phyloP scores from a whole-genome alignment of 768 basidiomycete species.

The Phallus indusiatus region DNA sequence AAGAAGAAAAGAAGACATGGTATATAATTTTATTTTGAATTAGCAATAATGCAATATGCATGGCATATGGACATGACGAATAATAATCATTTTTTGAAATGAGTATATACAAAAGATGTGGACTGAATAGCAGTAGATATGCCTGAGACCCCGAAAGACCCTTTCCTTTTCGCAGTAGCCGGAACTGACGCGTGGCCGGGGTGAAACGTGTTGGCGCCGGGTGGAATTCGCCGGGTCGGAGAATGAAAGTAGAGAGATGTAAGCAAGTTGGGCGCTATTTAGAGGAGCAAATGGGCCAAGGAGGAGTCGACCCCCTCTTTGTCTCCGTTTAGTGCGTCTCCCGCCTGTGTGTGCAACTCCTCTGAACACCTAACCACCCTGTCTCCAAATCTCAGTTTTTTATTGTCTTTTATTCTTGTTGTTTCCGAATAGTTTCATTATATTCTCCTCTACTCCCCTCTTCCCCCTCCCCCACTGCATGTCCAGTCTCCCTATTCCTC shows the following conservation, averaged over 20 bases:
- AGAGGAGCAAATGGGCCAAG: slow-evolving; percentile 3
- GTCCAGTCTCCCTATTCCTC: slow-evolving; percentile 20
- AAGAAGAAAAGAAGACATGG: not conserved
- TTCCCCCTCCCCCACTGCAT: slow-evolving; percentile 12
- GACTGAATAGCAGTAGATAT: not conserved
- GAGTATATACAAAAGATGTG: not conserved
- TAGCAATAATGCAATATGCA: not conserved
- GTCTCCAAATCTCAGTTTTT: too few species aligned
- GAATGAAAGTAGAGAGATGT: not conserved
- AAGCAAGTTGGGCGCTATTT: slow-evolving; percentile 8
- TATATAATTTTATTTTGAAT: not conserved
- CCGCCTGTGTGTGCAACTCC: not conserved
- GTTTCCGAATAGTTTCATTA: slow-evolving; percentile 17
- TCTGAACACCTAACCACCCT: not conserved
- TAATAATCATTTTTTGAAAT: not conserved
- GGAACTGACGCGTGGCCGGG: not conserved
- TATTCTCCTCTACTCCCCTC: slow-evolving; percentile 26
- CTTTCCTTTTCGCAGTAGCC: too few species aligned
- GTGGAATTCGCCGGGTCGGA: slow-evolving; percentile 6
- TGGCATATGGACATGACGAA: not conserved
- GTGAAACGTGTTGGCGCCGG: not conserved
- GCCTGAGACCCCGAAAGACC: not conserved
- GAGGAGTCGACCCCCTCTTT: slow-evolving; percentile 15
- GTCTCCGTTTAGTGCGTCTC: slow-evolving; percentile 10
- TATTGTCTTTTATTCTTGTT: not conserved